These are phyloP conservation scores for Fusarium lateritium DNA, from an alignment of 2,329 filamentous ascomycete genomes.

Conservation along the genomic window DNA sequence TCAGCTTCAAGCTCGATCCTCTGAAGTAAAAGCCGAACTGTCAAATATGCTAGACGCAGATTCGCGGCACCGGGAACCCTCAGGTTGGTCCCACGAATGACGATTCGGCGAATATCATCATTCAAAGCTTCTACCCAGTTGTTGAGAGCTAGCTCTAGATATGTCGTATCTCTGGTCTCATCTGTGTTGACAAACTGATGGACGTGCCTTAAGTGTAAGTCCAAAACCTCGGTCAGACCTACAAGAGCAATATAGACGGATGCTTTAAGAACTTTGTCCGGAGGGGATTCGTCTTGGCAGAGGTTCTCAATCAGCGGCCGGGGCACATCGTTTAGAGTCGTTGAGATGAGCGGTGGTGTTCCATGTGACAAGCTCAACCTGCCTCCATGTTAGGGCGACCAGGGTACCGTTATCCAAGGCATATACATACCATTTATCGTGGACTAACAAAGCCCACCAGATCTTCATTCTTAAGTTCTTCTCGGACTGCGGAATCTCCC, in stretches of 20 bases:
- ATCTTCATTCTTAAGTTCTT: conserved; percentile 67
- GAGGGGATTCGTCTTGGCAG: conserved; percentile 40
- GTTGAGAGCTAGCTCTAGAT: conserved; percentile 57
- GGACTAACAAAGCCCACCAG: conserved; percentile 70
- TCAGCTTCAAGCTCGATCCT: conserved; percentile 63
- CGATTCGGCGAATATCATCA: conserved; percentile 56
- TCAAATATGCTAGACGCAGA: conserved; percentile 66
- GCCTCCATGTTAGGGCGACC: conserved; percentile 6
- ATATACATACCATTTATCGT: conserved; percentile 66
- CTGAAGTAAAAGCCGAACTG: conserved; percentile 62
- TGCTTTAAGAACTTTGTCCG: conserved; percentile 47
- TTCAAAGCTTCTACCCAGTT: conserved; percentile 62
- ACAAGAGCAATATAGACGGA: conserved; percentile 62
- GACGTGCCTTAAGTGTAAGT: conserved; percentile 52
- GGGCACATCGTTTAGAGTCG: conserved; percentile 64
- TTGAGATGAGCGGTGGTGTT: conserved; percentile 64
- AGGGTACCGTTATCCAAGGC: rapidly evolving
- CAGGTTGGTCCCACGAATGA: conserved; percentile 60
- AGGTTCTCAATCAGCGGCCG: conserved; percentile 57
- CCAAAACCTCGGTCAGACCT: conserved; percentile 59
- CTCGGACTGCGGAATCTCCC: conserved; percentile 67
- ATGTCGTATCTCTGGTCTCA: conserved; percentile 44
- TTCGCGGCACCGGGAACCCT: conserved; percentile 63
- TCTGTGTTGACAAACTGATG: conserved; percentile 53
- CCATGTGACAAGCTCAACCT: conserved; percentile 69